Conservation (phyloP, 2,329 filamentous ascomycete genomes). For the Trichophyton rubrum region DNA sequence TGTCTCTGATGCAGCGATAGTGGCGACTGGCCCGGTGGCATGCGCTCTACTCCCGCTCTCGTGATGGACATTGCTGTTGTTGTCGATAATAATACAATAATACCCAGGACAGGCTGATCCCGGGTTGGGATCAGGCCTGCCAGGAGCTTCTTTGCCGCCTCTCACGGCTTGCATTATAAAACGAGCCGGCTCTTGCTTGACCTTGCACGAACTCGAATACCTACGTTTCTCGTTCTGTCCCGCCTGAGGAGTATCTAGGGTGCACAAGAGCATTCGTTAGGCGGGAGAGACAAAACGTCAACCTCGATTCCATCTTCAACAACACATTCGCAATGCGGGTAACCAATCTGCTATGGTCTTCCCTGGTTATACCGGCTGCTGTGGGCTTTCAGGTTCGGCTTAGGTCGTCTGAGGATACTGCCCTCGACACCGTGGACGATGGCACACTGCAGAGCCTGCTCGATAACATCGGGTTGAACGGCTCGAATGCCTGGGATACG, state of each 20-base stretch:
- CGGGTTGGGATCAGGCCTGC: background rate
- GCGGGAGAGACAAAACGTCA: no score
- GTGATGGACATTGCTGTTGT: background rate
- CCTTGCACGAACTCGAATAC: background rate
- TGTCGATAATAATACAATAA: background rate
- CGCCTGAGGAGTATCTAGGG: no score
- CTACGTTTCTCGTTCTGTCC: background rate
- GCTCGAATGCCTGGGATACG: conserved; percentile 38
- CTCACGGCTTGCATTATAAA: background rate
- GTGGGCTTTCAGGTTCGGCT: background rate
- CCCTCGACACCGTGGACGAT: conserved; percentile 32
- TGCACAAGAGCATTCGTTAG: no score
- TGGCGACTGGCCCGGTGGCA: background rate
- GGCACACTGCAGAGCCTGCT: conserved; percentile 43
- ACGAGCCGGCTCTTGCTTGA: background rate
- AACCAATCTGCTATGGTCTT: background rate
- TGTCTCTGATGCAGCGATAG: background rate
- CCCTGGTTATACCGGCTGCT: conserved; percentile 2
- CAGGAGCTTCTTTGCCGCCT: background rate
- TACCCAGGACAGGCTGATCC: background rate
- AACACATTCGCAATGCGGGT: background rate
- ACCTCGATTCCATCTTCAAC: background rate
- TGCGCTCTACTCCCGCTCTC: background rate
- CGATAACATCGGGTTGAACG: conserved; percentile 45
- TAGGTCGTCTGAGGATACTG: conserved; percentile 8